A percentile compares a stretch with the other conserved stretches of the same genome.
These are phyloP conservation scores for Hypsizygus ulmarius DNA, from an alignment of 1,284 basidiomycete genomes.

Conservation along the genomic window DNA sequence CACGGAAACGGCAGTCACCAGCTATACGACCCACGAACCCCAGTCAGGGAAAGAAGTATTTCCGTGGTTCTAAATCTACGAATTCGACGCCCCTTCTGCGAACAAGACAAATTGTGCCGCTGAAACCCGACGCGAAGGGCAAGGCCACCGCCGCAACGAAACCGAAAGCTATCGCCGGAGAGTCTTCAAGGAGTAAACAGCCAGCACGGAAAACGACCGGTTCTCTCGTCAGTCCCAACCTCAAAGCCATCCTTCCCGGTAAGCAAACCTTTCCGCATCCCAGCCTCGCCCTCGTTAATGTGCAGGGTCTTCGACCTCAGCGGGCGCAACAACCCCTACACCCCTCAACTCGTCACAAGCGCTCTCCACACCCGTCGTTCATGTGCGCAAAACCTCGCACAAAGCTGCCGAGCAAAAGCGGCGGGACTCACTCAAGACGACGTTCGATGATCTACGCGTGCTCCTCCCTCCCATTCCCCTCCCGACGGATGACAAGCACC, in stretches of 20 bases:
- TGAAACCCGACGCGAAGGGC: conserved; percentile 11
- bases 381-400: conserved; percentile 84
- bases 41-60: conserved; percentile 26
- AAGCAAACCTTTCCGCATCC: conserved; percentile 17
- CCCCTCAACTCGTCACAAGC: conserved; percentile 21
- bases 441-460: conserved; percentile 90
- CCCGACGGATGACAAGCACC: conserved; percentile 63
- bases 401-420: conserved; percentile 98
- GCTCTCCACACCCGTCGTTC: conserved; percentile 27
- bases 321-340: conserved; percentile 10
- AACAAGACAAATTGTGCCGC: conserved; percentile 22
- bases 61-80: conserved; percentile 54
- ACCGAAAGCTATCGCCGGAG: conserved; percentile 23
- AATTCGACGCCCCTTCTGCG: conserved; percentile 63
- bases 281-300: conserved; percentile 10
- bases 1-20: conserved; percentile 54
- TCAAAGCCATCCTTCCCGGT: conserved; percentile 75
- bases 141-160: conserved; percentile 19
- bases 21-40: conserved; percentile 42
- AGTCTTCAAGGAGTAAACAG: conserved; percentile 19
- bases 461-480: conserved; percentile 88
- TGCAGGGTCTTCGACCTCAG: neutral
- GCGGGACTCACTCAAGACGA: conserved; percentile 92
- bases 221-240: conserved; percentile 42
- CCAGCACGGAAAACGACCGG: conserved; percentile 28